Evolutionary conservation across 2,329 filamentous ascomycete genomes (phyloP).

Genomic region (Pleomassaria siparia): DNA sequence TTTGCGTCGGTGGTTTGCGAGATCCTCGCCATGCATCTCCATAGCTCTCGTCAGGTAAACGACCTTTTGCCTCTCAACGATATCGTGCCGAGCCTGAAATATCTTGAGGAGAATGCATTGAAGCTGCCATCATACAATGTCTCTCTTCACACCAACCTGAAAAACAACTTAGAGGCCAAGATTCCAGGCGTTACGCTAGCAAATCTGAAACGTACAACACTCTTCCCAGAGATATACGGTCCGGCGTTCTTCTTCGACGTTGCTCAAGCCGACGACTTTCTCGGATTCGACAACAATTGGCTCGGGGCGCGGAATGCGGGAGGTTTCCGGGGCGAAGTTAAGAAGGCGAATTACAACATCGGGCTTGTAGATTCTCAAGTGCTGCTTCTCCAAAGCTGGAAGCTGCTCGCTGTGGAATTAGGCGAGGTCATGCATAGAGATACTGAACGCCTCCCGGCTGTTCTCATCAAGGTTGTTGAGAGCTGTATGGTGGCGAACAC

Average conservation of each 20-base stretch:
- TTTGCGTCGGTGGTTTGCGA: conserved; percentile 83
- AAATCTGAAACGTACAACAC: conserved; percentile 75
- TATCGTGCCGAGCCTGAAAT: conserved; percentile 73
- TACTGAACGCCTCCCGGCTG: conserved; percentile 61
- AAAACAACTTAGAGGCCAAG: conserved; percentile 77
- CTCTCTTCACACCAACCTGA: conserved; percentile 82
- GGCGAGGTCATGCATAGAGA: conserved; percentile 63
- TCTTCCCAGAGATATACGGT: conserved; percentile 69
- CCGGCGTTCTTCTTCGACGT: conserved; percentile 83
- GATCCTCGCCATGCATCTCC: conserved; percentile 86
- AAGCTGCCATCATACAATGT: conserved; percentile 80
- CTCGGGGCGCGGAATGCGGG: conserved; percentile 54
- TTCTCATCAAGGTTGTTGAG: conserved; percentile 72
- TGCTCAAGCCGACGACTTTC: conserved; percentile 71
- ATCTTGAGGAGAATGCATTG: conserved; percentile 77
- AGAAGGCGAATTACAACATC: conserved; percentile 84
- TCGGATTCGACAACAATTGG: conserved; percentile 80
- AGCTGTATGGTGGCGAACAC: conserved; percentile 80
- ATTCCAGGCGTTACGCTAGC: conserved; percentile 74
- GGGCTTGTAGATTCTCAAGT: conserved; percentile 92
- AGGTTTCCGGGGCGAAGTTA: conserved; percentile 81
- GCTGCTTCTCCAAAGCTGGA: conserved; percentile 84
- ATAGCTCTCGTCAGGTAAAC: conserved; percentile 77
- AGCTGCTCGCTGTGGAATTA: conserved; percentile 81
- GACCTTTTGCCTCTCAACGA: conserved; percentile 68